A percentile compares a stretch with the other conserved stretches of the same genome.
phyloP scores from a whole-genome alignment of 1,284 basidiomycete species.

The Puccinia coronata region DNA sequence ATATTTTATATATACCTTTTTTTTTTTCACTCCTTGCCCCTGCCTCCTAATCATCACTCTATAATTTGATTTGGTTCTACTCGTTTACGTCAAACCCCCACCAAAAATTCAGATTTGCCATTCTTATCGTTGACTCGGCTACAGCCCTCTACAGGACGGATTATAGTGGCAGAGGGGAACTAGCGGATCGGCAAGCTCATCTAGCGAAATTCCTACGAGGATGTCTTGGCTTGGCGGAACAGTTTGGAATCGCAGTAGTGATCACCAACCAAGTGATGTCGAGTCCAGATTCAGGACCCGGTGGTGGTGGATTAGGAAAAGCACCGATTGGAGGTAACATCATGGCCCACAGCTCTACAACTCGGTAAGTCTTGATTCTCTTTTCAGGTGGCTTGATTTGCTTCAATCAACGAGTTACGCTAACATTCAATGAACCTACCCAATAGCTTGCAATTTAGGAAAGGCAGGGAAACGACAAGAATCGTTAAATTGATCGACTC shows the following conservation, averaged over 20 bases:
- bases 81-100: conserved; percentile 52
- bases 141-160: conserved; percentile 95
- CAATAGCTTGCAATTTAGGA: conserved; percentile 80
- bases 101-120: conserved; percentile 72
- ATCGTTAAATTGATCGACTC: conserved; percentile 98
- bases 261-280: conserved; percentile 99
- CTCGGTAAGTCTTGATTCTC: conserved; percentile 53
- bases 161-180: conserved; percentile 90
- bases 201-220: conserved; percentile 95
- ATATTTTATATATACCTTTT: background rate
- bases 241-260: conserved; percentile 98
- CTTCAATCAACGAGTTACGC: background rate
- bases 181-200: conserved; percentile 92
- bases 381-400: too few relatives aligned
- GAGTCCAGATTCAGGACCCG: conserved; percentile 88
- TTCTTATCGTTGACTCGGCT: conserved; percentile 94
- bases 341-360: conserved; percentile 59
- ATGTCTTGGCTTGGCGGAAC: conserved; percentile 89
- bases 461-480: conserved; percentile 86
- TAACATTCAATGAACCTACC: background rate
- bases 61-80: conserved; percentile 51
- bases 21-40: too few relatives aligned
- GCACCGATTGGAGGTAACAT: conserved; percentile 74
- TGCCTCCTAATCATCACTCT: background rate
- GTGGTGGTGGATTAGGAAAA: conserved; percentile 81